phyloP scores from a whole-genome alignment of 768 basidiomycete genomes.

The Serendipita indica region DNA sequence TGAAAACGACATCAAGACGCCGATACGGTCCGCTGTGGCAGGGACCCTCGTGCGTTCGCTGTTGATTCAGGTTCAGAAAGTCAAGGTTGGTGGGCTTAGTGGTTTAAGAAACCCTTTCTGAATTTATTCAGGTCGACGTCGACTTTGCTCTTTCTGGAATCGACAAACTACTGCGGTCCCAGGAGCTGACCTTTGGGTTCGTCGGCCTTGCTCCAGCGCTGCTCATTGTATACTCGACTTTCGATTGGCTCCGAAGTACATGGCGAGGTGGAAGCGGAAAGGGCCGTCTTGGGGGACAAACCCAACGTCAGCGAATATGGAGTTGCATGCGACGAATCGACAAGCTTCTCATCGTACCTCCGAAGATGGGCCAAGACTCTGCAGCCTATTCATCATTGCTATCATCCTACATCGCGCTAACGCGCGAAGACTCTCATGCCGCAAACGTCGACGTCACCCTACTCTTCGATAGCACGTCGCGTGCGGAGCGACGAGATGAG shows the following conservation, averaged over 20 bases:
- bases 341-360: constrained; percentile 14
- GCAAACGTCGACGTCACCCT: too few species aligned
- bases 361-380: not conserved
- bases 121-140: constrained; percentile 57
- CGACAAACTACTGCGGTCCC: constrained; percentile 83
- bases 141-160: constrained; percentile 82
- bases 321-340: constrained; percentile 41
- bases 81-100: constrained; percentile 46
- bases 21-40: constrained; percentile 60
- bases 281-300: constrained; percentile 43
- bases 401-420: not conserved
- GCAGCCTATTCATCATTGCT: not conserved
- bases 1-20: constrained; percentile 83
- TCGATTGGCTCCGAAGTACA: constrained; percentile 37
- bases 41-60: constrained; percentile 73
- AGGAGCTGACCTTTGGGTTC: constrained; percentile 92
- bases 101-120: constrained; percentile 1
- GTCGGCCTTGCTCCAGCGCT: constrained; percentile 89
- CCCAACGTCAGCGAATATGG: constrained; percentile 44
- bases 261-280: constrained; percentile 36
- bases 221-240: constrained; percentile 55
- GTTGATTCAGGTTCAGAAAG: constrained; percentile 90
- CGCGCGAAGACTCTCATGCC: not conserved
- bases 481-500: too few species aligned
- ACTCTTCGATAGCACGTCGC: too few species aligned